These are phyloP conservation scores for Anisodus acutangulus DNA, from an alignment of 257 asterid genomes.

Conservation along the genomic window DNA sequence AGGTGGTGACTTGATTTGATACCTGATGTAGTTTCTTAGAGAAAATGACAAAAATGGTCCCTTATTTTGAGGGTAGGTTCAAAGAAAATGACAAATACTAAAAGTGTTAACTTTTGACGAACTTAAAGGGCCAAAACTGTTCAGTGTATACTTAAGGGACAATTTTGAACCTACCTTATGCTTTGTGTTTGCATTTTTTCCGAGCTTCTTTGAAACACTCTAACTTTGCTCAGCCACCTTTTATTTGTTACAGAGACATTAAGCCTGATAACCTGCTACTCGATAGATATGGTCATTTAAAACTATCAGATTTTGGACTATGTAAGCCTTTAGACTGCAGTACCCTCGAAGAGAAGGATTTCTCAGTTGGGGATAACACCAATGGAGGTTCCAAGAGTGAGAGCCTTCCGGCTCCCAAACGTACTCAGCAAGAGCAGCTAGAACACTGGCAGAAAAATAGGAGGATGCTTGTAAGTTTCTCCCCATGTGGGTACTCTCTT, in stretches of 20 bases:
- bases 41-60: no score
- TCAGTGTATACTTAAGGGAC: no score
- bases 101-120: no score
- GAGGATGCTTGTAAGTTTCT: conserved; percentile 44
- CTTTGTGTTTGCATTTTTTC: not conserved
- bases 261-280: conserved; percentile 61
- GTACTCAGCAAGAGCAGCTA: conserved; percentile 44
- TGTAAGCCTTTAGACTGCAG: conserved; percentile 64
- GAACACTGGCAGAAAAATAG: conserved; percentile 45
- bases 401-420: conserved; percentile 36
- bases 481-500: conserved; percentile 6
- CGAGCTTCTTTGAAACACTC: not conserved
- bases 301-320: conserved; percentile 57
- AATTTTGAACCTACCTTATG: no score
- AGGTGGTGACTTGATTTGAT: conserved; percentile 39
- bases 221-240: conserved; percentile 27
- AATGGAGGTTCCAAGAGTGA: conserved; percentile 34
- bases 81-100: no score
- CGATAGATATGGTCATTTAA: conserved; percentile 57
- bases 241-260: conserved; percentile 48
- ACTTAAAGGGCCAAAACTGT: no score
- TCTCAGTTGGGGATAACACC: conserved; percentile 42
- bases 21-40: not conserved
- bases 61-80: no score
- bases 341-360: conserved; percentile 49